Conservation (phyloP, 2,329 filamentous ascomycete genomes). For the Cladosporium cucumerinum region DNA sequence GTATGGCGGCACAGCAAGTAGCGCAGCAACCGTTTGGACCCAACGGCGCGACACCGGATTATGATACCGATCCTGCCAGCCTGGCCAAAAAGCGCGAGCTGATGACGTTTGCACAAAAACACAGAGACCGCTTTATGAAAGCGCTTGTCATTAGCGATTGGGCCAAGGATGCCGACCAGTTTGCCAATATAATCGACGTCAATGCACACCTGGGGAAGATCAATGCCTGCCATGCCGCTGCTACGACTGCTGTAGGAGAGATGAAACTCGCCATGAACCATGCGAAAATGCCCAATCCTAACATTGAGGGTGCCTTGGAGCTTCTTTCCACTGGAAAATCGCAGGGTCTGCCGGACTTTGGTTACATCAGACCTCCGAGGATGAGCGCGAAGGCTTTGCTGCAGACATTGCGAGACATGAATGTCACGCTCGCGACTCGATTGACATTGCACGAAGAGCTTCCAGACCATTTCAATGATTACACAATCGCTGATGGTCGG, state of each 20-base stretch:
- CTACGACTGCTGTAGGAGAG: constrained; percentile 37
- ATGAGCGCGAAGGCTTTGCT: constrained; percentile 70
- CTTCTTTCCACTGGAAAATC: constrained; percentile 75
- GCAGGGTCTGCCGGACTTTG: constrained; percentile 75
- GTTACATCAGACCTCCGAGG: constrained; percentile 69
- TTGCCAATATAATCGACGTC: constrained; percentile 85
- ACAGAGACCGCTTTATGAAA: constrained; percentile 88
- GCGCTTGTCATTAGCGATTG: constrained; percentile 86
- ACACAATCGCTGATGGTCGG: constrained; percentile 76
- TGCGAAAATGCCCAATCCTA: constrained; percentile 81
- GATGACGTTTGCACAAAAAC: constrained; percentile 72
- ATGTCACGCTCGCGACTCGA: constrained; percentile 76
- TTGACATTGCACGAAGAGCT: constrained; percentile 83
- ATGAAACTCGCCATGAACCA: constrained; percentile 69
- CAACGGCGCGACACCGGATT: constrained; percentile 41
- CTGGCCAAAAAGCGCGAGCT: constrained; percentile 71
- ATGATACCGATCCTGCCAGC: constrained; percentile 63
- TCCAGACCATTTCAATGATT: constrained; percentile 73
- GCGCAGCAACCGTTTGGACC: constrained; percentile 45
- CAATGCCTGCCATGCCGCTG: constrained; percentile 36
- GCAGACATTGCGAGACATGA: constrained; percentile 73
- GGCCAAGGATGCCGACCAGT: constrained; percentile 73
- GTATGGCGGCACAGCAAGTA: constrained; percentile 62
- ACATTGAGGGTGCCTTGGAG: constrained; percentile 84
- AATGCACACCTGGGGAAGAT: constrained; percentile 63